Evolutionary conservation across 148 eudicot species (phyloP).

Genomic region (Chenopodium suecicum): DNA sequence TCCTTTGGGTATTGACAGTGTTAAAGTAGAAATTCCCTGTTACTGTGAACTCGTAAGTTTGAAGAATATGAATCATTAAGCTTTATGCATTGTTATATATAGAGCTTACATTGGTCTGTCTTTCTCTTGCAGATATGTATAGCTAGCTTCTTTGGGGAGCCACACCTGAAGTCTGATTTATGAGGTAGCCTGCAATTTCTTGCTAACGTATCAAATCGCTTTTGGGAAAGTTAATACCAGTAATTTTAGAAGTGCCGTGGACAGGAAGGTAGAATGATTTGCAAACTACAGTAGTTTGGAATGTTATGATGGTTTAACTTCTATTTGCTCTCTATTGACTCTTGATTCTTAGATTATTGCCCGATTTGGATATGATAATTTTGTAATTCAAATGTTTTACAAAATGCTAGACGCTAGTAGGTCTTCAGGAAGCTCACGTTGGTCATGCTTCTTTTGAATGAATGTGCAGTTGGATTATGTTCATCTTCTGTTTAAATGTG

Average conservation of each 20-base stretch:
- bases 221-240: not conserved
- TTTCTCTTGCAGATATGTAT: constrained; percentile 33
- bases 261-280: constrained; percentile 8
- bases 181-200: constrained; percentile 16
- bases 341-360: constrained; percentile 11
- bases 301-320: constrained; percentile 5
- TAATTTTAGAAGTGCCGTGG: constrained; percentile 7
- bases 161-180: constrained; percentile 10
- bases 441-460: constrained; percentile 3
- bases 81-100: not conserved
- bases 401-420: constrained; percentile 1
- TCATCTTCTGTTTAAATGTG: not conserved
- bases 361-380: constrained; percentile 16
- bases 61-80: not conserved
- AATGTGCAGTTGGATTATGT: constrained; percentile 16
- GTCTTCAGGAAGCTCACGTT: not conserved
- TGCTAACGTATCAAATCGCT: constrained; percentile 7
- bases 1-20: too few species aligned
- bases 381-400: constrained; percentile 12
- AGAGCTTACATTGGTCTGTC: not conserved
- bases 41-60: too few species aligned
- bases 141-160: constrained; percentile 20
- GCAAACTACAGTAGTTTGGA: constrained; percentile 1
- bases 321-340: constrained; percentile 9
- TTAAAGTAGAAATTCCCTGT: too few species aligned